Conservation (phyloP, 306 rosid genomes). For the Boehmeria nivea region DNA sequence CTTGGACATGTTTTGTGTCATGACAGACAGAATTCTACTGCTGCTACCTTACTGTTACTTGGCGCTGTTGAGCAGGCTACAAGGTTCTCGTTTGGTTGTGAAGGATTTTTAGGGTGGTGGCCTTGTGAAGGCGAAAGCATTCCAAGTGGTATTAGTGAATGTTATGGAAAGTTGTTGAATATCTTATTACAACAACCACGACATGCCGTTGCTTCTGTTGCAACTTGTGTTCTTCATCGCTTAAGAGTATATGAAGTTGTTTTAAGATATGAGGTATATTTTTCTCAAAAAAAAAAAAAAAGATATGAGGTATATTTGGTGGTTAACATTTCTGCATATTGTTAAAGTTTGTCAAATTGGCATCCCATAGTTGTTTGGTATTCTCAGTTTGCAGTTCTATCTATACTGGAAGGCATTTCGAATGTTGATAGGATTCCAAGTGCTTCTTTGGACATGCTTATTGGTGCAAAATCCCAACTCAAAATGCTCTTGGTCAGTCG, state of each 20-base stretch:
- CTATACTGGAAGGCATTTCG: conserved; percentile 64
- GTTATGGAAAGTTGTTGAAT: conserved; percentile 71
- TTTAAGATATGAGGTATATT: conserved; percentile 83
- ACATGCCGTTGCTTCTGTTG: conserved; percentile 83
- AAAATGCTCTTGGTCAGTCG: conserved; percentile 84
- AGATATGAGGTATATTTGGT: conserved; percentile 72
- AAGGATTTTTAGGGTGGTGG: conserved; percentile 97
- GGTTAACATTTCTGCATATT: conserved; percentile 13
- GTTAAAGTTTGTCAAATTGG: conserved; percentile 17
- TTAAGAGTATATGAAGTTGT: conserved; percentile 82
- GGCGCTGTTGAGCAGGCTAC: conserved; percentile 89
- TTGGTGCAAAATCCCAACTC: conserved; percentile 58
- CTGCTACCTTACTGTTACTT: conserved; percentile 64
- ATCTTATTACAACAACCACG: conserved; percentile 78
- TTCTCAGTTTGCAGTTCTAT: conserved; percentile 82
- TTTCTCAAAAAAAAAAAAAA: too few species aligned
- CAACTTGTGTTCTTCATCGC: conserved; percentile 80
- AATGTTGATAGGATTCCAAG: conserved; percentile 53
- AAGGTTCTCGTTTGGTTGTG: conserved; percentile 83
- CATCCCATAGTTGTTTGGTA: conserved; percentile 36
- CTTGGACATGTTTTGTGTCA: conserved; percentile 42
- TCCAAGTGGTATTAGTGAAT: conserved; percentile 69
- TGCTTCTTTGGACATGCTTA: conserved; percentile 62
- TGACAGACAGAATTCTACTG: conserved; percentile 51
- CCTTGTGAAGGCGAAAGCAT: conserved; percentile 82